phyloP scores from a whole-genome alignment of 768 basidiomycete species.

The Candolleomyces aberdarensis region DNA sequence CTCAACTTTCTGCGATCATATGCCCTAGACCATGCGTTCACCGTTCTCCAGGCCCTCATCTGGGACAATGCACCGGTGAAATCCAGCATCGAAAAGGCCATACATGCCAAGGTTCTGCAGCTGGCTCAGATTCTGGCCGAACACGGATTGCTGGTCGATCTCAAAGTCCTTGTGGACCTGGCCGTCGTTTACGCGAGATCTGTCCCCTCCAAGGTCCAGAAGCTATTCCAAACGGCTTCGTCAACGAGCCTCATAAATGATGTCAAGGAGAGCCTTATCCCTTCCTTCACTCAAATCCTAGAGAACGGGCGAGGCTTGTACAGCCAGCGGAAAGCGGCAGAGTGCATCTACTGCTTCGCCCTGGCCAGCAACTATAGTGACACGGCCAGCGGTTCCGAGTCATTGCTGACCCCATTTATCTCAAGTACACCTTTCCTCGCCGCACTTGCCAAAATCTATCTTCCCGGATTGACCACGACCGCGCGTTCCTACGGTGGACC shows the following conservation, averaged over 20 bases:
- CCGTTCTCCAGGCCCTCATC: conserved; percentile 52
- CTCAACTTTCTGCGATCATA: conserved; percentile 30
- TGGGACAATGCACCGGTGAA: conserved; percentile 39
- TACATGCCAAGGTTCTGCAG: conserved; percentile 47
- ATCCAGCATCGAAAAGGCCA: conserved; percentile 39
- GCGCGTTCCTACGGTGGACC: conserved; percentile 63
- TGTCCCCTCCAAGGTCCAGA: conserved; percentile 32
- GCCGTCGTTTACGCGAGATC: conserved; percentile 51
- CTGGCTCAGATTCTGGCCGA: conserved; percentile 38
- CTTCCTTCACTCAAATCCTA: conserved; percentile 54
- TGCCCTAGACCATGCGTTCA: conserved; percentile 51
- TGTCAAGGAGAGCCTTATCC: conserved; percentile 46
- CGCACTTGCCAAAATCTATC: conserved; percentile 59
- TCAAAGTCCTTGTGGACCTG: conserved; percentile 60
- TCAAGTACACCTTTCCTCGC: conserved; percentile 50
- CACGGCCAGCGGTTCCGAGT: conserved; percentile 29
- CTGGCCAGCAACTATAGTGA: conserved; percentile 28
- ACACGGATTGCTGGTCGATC: conserved; percentile 50
- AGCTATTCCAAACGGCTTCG: conserved; percentile 33
- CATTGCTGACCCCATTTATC: conserved; percentile 50
- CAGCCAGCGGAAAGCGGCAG: conserved; percentile 58
- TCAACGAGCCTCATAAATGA: conserved; percentile 28
- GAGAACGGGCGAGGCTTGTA: conserved; percentile 52
- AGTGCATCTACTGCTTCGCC: conserved; percentile 54
- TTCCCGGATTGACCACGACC: conserved; percentile 50